Base-by-base conservation (phyloP, 148 eudicot species). In the Vaccinium vitisidaea region DNA sequence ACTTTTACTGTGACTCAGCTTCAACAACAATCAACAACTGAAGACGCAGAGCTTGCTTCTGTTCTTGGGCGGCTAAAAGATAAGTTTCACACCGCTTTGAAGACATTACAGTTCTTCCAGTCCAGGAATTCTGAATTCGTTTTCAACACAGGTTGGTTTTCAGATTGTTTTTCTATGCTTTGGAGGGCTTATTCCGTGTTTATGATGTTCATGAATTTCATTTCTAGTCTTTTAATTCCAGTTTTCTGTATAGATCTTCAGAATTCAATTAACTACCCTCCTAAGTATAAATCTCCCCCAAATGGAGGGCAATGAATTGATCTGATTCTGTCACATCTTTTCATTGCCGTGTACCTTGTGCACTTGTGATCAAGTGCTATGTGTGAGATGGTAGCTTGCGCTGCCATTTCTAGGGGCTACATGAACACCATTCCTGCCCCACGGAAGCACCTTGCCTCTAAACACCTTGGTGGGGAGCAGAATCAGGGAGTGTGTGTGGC, bases 81-180 rank as follows among this genome's bases (percentile, higher is more conserved):
- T 76, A 94, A 94, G 89, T 87, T 93, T 87, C 89, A 85, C 58
- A 87, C 84, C 73, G 88, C 92, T 58, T 84, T 94, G 83, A 92
- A 92, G 87, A 80, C 84, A 43, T 86, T 97, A 88, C 89, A 91
- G 84, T 80, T 49, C 86, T 91, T 93, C 86, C 99, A 97, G 84
- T 78, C 94, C 56, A 94, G 81, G 83, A 97, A 93, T 88, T 90
- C 99, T 11, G 98, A 97, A 80, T 89, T n/a, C 85, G 86, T 97
- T 49, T 97, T 97, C 81, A 95, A 90, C 88, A 95, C 97, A 89
- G 99, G 99, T 95, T 79, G n/a, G 90, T 75, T 83, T 30, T 54
- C 30, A 15, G 11, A 23, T 56, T 23, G 23, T 12, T 36, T 69
- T 76, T 48, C 15, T 46, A 48, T 39, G 73, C 30, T 30, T 80